phyloP scores from a whole-genome alignment of 75 land plant genomes.

The Sequoia sempervirens region DNA sequence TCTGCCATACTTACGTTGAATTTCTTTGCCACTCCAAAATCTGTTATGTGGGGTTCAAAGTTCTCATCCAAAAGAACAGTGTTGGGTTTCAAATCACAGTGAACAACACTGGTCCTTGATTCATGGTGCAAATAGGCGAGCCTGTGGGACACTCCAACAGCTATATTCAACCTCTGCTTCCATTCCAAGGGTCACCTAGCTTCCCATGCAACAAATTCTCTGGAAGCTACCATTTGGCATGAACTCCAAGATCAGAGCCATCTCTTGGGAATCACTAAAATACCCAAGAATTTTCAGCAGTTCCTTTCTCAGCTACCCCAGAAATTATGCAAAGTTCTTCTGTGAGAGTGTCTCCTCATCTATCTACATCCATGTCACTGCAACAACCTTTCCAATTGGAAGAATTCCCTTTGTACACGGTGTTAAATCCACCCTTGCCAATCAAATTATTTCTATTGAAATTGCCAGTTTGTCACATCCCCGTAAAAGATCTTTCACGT shows the following conservation, averaged over 20 bases:
- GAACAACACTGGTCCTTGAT: slow-evolving; percentile 64
- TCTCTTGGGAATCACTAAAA: slow-evolving; percentile 44
- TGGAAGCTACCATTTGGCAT: slow-evolving; percentile 78
- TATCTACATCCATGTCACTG: slow-evolving; percentile 26
- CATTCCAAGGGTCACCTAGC: slow-evolving; percentile 39
- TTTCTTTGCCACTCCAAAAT: slow-evolving; percentile 58
- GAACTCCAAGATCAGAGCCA: slow-evolving; percentile 64
- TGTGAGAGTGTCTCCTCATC: neutral
- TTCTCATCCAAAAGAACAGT: slow-evolving; percentile 58
- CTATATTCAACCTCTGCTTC: slow-evolving; percentile 54
- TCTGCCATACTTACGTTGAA: slow-evolving; percentile 10
- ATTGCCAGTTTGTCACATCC: no score
- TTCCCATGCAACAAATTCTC: slow-evolving; percentile 40
- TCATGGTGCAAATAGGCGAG: slow-evolving; percentile 73
- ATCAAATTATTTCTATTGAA: slow-evolving; percentile 14
- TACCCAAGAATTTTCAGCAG: slow-evolving; percentile 65
- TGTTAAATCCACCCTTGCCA: slow-evolving; percentile 23
- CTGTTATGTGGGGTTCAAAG: slow-evolving; percentile 53
- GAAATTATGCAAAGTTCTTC: slow-evolving; percentile 37
- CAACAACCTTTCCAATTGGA: slow-evolving; percentile 9
- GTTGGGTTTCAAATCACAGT: slow-evolving; percentile 67
- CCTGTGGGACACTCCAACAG: slow-evolving; percentile 63
- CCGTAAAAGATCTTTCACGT: no score
- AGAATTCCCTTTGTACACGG: slow-evolving; percentile 26
- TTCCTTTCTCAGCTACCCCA: slow-evolving; percentile 59